Evolutionary conservation across 2,329 filamentous ascomycete genomes (phyloP).

Genomic region (Aureobasidium namibiae): DNA sequence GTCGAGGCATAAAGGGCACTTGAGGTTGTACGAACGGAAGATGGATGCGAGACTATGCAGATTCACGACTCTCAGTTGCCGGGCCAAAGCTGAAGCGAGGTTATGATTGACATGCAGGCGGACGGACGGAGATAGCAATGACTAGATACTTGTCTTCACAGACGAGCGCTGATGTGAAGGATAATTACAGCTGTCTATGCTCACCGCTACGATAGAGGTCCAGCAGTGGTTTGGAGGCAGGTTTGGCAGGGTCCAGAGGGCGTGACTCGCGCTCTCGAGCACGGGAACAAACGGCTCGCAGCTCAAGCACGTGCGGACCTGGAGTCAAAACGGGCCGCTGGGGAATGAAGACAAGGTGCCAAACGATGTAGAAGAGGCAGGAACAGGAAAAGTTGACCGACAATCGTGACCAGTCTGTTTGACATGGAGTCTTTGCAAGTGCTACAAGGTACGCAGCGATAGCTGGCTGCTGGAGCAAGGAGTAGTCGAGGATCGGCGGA

Average conservation of each 20-base stretch:
- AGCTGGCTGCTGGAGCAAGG: background rate
- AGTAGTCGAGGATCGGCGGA: slow-evolving; percentile 1
- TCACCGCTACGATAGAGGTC: slow-evolving; percentile 6
- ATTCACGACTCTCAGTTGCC: background rate
- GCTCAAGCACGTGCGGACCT: background rate
- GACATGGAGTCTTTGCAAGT: background rate
- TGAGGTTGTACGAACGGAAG: background rate
- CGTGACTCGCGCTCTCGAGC: background rate
- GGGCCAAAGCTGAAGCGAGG: background rate
- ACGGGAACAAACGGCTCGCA: background rate
- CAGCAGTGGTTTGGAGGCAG: background rate
- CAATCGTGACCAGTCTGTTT: background rate
- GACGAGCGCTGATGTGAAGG: slow-evolving; percentile 1
- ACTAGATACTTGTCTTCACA: slow-evolving; percentile 7
- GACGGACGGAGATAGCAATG: background rate
- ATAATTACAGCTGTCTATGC: background rate
- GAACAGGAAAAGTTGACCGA: background rate
- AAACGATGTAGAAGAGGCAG: background rate
- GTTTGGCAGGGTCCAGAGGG: background rate
- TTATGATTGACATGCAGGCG: slow-evolving; percentile 7
- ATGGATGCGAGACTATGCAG: background rate
- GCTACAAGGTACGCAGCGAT: background rate
- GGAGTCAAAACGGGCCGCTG: slow-evolving; percentile 6
- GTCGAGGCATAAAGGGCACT: background rate
- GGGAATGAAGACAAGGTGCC: slow-evolving; percentile 6